A percentile compares a stretch with the other conserved stretches of the same genome.
Evolutionary conservation across 164 flowering plant genomes (phyloP).

Genomic region (Vitis rotundifolia): DNA sequence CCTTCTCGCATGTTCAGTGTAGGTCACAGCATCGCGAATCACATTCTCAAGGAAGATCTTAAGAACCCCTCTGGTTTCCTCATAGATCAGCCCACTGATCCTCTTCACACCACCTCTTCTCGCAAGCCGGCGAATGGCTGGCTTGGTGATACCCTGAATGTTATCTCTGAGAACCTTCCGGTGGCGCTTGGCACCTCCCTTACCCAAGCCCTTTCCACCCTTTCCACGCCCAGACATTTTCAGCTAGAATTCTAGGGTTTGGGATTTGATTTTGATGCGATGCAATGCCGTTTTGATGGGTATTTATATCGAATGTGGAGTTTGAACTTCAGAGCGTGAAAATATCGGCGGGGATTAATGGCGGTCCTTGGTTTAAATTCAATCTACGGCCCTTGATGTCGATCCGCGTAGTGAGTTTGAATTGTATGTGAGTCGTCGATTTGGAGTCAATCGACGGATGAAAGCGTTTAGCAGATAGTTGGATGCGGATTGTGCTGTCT

Average conservation of each 20-base stretch:
- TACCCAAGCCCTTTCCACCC: constrained; percentile 58
- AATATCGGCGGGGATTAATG: neutral
- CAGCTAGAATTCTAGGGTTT: neutral
- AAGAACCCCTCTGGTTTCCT: constrained; percentile 50
- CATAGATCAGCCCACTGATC: constrained; percentile 54
- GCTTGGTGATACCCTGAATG: constrained; percentile 56
- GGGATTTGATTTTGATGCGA: neutral
- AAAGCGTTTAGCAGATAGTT: neutral
- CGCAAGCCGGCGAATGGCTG: constrained; percentile 50
- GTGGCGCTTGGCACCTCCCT: constrained; percentile 59
- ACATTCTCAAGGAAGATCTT: constrained; percentile 58
- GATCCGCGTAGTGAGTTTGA: constrained; percentile 1
- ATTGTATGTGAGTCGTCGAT: neutral
- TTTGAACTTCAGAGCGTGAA: neutral
- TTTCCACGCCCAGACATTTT: constrained; percentile 56
- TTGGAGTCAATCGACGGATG: neutral
- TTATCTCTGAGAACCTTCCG: constrained; percentile 51
- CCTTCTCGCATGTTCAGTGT: constrained; percentile 56
- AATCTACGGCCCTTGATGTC: neutral
- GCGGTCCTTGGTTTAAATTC: neutral
- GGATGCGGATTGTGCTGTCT: neutral
- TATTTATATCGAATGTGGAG: neutral
- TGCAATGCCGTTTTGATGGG: neutral
- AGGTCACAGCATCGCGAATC: constrained; percentile 52
- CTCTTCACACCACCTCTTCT: constrained; percentile 61